Evolutionary conservation across 2,329 filamentous ascomycete species (phyloP).

Genomic region (Sarocladium kiliense): DNA sequence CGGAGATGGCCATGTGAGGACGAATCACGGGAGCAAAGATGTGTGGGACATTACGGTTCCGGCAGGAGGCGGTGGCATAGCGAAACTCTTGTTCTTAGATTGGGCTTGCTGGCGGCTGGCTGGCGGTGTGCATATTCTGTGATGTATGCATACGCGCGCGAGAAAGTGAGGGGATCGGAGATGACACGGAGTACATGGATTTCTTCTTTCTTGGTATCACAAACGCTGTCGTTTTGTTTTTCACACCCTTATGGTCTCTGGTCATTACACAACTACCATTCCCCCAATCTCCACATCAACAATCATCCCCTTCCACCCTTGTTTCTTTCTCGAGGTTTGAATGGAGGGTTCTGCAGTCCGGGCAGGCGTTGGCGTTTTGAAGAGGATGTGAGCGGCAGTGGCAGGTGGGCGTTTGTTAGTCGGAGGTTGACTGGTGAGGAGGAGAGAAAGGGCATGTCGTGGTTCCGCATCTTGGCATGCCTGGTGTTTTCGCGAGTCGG

Average conservation of each 20-base stretch:
- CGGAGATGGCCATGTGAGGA: slow-evolving; percentile 87
- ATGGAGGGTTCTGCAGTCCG: neutral
- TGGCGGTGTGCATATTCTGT: neutral
- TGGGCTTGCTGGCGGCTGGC: neutral
- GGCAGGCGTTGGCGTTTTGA: neutral
- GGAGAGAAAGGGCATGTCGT: neutral
- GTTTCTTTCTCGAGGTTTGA: neutral
- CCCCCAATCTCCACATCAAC: neutral
- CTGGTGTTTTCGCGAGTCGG: neutral
- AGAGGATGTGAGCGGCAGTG: neutral
- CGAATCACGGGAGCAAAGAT: neutral
- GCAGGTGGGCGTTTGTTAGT: neutral
- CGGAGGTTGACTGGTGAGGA: neutral
- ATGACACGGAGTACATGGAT: slow-evolving; percentile 3
- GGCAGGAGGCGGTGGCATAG: neutral
- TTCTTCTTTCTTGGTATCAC: neutral
- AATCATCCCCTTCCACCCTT: no score
- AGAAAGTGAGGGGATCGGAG: neutral
- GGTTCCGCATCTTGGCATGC: neutral
- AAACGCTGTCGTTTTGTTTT: neutral
- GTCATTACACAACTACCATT: neutral
- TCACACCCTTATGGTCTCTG: neutral
- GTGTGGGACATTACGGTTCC: neutral
- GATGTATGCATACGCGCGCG: slow-evolving; percentile 4
- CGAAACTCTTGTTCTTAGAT: neutral